Evolutionary conservation across 2,329 filamentous ascomycete species (phyloP), one percentile per base, ranked within the genome.

Genomic region (Colletotrichum zoysiae): DNA sequence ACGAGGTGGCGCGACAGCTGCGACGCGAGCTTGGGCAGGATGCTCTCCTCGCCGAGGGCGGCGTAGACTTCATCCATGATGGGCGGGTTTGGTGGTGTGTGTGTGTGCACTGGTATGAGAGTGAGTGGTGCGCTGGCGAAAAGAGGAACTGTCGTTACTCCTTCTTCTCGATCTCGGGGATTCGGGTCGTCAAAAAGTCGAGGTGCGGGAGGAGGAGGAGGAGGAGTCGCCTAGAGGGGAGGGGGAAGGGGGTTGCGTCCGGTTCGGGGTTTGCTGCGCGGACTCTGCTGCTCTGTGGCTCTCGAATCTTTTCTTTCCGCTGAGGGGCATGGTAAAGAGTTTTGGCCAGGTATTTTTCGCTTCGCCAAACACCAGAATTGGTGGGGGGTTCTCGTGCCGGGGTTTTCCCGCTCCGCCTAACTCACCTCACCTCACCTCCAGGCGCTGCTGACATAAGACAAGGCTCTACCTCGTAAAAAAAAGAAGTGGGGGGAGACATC

Each of bases 1-100:
- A 98, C 93, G 78, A 99, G 88, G 83, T 99, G 96, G 77, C 96
- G 92, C 87, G 98, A 96, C 83, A 99, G 93, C 83, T 97, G 91
- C 77, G 91, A 91, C 81, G 98, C 93, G 79, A 99, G 87, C 84
- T 95, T 95, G 78, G 94, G 93, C 78, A 98, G 89, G 75, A 98
- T 90, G 81, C 92, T 74, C 65, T 74, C 71, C 64, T 72, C 68
- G 58, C 73, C 73, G 62, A 74, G 51, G 57, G 73, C 73, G 72
- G 73, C 68, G 58, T 71, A 71, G 50, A 74, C 64, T 59, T 74
- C 73, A 66, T 74, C 73, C 74, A 75, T 75, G 56, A 51, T 75
- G 73, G 73, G 66, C 73, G 42, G 44, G 44, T n/a, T 44, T 7
- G 53, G 33, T 35, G 51, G 42, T 48, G 61, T 60, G 64, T 35